Evolutionary conservation across 768 basidiomycete genomes (phyloP).

Genomic region (Boletus barrowsii): DNA sequence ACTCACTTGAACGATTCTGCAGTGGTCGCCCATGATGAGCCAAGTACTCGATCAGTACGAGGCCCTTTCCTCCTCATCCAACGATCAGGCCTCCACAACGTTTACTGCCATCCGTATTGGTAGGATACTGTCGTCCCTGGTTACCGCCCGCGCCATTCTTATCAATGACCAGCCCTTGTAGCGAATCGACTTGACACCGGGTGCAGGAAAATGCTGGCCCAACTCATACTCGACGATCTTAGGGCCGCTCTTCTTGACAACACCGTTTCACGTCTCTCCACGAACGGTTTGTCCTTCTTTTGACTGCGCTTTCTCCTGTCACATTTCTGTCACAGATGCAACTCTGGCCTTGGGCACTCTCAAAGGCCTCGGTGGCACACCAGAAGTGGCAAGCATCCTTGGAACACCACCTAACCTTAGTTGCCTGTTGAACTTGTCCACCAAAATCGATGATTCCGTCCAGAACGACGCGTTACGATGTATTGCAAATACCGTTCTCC

Average conservation of each 20-base stretch:
- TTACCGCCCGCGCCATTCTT: constrained; percentile 7
- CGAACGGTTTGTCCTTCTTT: constrained; percentile 47
- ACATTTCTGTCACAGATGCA: constrained; percentile 47
- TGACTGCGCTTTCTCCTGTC: neutral
- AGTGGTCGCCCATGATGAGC: constrained; percentile 13
- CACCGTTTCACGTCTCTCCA: constrained; percentile 47
- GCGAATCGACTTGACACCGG: constrained; percentile 32
- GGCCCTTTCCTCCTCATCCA: constrained; percentile 13
- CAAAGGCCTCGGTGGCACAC: constrained; percentile 72
- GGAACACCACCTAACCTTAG: constrained; percentile 54
- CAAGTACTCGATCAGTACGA: constrained; percentile 16
- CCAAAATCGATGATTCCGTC: constrained; percentile 50
- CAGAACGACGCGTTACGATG: constrained; percentile 72
- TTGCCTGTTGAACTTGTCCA: constrained; percentile 49
- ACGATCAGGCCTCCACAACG: neutral
- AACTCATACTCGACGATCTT: constrained; percentile 59
- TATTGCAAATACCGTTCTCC: constrained; percentile 75
- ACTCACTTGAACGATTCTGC: neutral
- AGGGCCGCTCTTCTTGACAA: constrained; percentile 33
- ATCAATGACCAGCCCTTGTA: constrained; percentile 11
- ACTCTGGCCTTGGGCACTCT: constrained; percentile 64
- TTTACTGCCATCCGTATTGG: constrained; percentile 17
- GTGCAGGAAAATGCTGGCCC: constrained; percentile 54
- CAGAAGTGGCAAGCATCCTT: constrained; percentile 62
- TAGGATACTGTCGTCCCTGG: constrained; percentile 6